Base-by-base conservation (phyloP, 78 protist species). In the Dictyostelium firmibasis region DNA sequence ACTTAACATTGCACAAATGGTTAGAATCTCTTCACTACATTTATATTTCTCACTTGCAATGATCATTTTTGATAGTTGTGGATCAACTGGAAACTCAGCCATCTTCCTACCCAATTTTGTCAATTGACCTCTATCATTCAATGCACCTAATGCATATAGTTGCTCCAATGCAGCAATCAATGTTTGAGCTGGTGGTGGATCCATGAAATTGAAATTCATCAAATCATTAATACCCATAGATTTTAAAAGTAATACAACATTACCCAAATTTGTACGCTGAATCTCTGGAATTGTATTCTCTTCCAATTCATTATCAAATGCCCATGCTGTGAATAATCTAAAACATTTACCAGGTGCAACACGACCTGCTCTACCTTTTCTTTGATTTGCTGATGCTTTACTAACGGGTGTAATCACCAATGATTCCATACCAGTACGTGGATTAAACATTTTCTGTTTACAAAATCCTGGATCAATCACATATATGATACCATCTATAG, bases 1-100 rank as follows among this genome's bases (percentile, higher is more conserved):
- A 8, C 96, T 84, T 7, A 99, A 92, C 99, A 99, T 99, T n/a
- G 99, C 97, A 29, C 92, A 87, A 36, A 98, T 92, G 4, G 96
- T 92, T 14, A 96, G 27, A 33, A 98, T 72, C 84, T 89, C 94
- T 35, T 89, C 94, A 7, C 76, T 81, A 11, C 84, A 83, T 64
- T 89, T 60, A 69, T 89, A 81, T 36, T 78, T 89, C 83, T 98
- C 99, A 50, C 96, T 18, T 23, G 97, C 97, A 14, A 99, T 31
- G 6, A 99, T 85, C 97, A 88, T 89, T 76, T 98, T 98, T 18
- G 96, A 16, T 38, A 99, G 83, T 95, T 79, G 85, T 31, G 99
- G 99, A 81, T 99, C 99, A 31, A 99, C 76, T 3, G 99, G 99
- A 92, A 99, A 98, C 43, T 97, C 99, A n/a, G 99, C 99, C 99